Evolutionary conservation across 2,329 filamentous ascomycete genomes (phyloP), one percentile per base, ranked within the genome.

Genomic region (Juglanconis sp.): DNA sequence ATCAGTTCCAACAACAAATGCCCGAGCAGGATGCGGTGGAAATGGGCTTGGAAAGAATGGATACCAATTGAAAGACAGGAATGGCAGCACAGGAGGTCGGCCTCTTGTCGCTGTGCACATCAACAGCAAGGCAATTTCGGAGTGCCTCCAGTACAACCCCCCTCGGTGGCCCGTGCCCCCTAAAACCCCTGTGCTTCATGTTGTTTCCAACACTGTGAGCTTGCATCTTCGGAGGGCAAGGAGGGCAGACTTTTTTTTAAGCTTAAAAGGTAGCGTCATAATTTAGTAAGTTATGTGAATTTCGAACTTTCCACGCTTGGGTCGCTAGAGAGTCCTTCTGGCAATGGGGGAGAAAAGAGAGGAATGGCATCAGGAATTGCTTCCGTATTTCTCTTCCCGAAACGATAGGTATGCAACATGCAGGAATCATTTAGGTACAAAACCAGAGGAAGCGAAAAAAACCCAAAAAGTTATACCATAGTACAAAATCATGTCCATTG

Each of bases 191-290:
- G 38, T 42, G 38, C 38, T 13, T 42, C n/a, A 42, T 13, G 24
- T 24, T 24, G 2, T 24, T 24, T 24, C 24, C 24, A 24, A 24
- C 24, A 24, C 24, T 24, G 24, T 24, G 24, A 24, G 24, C 24
- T 24, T 24, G 24, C 24, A 24, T 42, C 38, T 13, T 13, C n/a
- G n/a, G 4, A 42, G 38, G 10, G 10, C 38, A 42, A 42, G n/a
- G 4, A 11, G 38, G 38, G 11, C 38, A 10, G n/a, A 42, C 10
- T 5, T 42, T 42, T 10, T 42, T 42, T 15, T 42, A 42, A 60
- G 57, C 57, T 60, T 52, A 56, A 55, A 56, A 60, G 46, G 52
- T 42, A 60, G 57, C 55, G 51, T 48, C 38, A 5, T 42, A 42
- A 42, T 5, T 38, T 13, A 56, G 52, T 56, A 60, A 47, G 46